Base-by-base conservation (phyloP, 2,329 filamentous ascomycete species). In the Diaporthe vaccinii region DNA sequence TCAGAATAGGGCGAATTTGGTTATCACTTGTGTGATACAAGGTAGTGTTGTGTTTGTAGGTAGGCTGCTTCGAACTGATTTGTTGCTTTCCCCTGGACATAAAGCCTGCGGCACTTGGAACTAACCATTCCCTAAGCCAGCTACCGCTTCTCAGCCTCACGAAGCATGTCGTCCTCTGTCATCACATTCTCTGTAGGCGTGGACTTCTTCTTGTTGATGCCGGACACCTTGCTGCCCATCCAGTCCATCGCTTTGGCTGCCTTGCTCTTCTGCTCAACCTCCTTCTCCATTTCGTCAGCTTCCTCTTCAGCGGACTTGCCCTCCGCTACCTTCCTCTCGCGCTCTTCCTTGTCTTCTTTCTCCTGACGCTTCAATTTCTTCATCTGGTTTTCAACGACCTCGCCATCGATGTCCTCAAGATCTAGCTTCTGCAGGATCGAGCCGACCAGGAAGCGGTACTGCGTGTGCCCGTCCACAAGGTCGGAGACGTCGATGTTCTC, bases 401-500 rank as follows among this genome's bases (percentile, higher is more conserved):
- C 73, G 12, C 55, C 51, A 20, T 76, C 73, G 53, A 76, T 75
- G 12, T 75, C 73, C 55, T 76, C 75, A 9, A 76, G 69, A 10
- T 67, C 34, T 17, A 76, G 49, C 17, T 76, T 67, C 34, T 73
- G 62, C 49, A 91, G 82, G 41, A 91, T 90, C 81, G 88, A 85
- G 46, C 86, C 86, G 10, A 87, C 87, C 22, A 91, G 82, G 5
- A 83, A 82, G 6, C 80, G 79, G 36, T 83, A 83, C 7, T 84
- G 81, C 67, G 85, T 79, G 62, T 86, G 85, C 3, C 85, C 84
- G 59, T 82, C 80, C 12, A 91, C 88, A 15, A 86, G 84, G 4
- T 85, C 85, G 76, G 87, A 90, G 28, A 91, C 82, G 75, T 91
- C 84, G 22, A 91, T 80, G 75, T 91, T 91, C 77, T 88, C 83